Conservation (phyloP, 169 alveolate species). For the Plasmodium blacklocki region DNA sequence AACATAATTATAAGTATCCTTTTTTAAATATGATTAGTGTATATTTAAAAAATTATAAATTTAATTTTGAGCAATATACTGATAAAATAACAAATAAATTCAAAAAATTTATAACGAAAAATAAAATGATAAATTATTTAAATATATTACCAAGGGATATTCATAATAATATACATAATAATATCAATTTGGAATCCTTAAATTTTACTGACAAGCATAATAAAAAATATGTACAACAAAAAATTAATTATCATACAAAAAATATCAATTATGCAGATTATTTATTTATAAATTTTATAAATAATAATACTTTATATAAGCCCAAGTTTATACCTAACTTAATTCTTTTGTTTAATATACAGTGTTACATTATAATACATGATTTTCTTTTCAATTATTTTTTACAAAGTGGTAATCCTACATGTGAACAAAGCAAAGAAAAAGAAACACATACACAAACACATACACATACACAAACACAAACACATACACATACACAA, state of each 20-base stretch:
- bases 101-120: constrained; percentile 27
- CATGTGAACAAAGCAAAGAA: constrained; percentile 21
- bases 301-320: constrained; percentile 43
- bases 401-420: constrained; percentile 5
- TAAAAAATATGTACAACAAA: constrained; percentile 37
- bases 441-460: background rate
- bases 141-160: background rate
- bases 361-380: constrained; percentile 55
- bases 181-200: background rate
- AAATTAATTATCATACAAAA: constrained; percentile 15
- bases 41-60: constrained; percentile 49
- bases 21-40: constrained; percentile 71
- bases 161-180: no score
- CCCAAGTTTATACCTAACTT: constrained; percentile 58
- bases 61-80: constrained; percentile 8
- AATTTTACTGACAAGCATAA: constrained; percentile 1
- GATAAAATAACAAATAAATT: constrained; percentile 1
- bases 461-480: no score
- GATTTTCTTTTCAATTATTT: constrained; percentile 60
- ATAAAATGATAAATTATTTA: constrained; percentile 7
- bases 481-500: no score
- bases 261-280: constrained; percentile 33
- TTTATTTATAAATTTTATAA: constrained; percentile 52
- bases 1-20: constrained; percentile 61
- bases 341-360: constrained; percentile 46